A percentile compares a stretch with the other conserved stretches of the same genome.
phyloP scores from a whole-genome alignment of 371 early-diverging fungal genomes.

The Mucor lusitanicus region DNA sequence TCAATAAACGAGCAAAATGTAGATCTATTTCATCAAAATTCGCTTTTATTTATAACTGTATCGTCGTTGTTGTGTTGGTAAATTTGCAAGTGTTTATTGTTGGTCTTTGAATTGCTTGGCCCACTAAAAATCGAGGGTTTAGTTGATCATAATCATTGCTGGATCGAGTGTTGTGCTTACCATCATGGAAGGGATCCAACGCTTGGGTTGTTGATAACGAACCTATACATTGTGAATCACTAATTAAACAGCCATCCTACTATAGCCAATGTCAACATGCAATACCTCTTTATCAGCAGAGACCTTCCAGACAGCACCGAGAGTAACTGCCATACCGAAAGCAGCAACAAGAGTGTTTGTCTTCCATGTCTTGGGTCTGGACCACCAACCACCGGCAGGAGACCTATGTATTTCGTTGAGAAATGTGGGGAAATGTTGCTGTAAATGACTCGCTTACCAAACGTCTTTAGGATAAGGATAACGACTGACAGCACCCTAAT shows the following conservation, averaged over 20 bases:
- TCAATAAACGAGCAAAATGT: background rate
- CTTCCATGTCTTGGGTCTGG: slow-evolving; percentile 80
- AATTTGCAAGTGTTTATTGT: slow-evolving; percentile 14
- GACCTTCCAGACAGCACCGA: slow-evolving; percentile 71
- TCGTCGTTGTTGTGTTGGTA: slow-evolving; percentile 4
- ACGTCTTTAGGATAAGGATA: slow-evolving; percentile 57
- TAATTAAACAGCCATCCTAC: background rate
- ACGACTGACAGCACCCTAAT: slow-evolving; percentile 48
- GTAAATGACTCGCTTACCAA: slow-evolving; percentile 29
- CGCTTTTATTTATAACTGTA: background rate
- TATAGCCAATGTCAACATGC: background rate
- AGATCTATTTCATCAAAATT: background rate
- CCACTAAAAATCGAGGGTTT: slow-evolving; percentile 52
- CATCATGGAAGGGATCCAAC: slow-evolving; percentile 85
- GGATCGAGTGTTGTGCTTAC: slow-evolving; percentile 26
- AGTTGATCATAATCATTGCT: background rate
- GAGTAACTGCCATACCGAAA: slow-evolving; percentile 62
- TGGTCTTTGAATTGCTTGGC: slow-evolving; percentile 73
- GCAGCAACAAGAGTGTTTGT: slow-evolving; percentile 78
- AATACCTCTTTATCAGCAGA: slow-evolving; percentile 84
- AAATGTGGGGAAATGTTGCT: background rate
- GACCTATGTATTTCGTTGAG: slow-evolving; percentile 44
- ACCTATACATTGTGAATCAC: slow-evolving; percentile 17
- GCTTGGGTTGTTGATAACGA: slow-evolving; percentile 71
- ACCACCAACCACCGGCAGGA: slow-evolving; percentile 91